These are phyloP conservation scores for Globisporangium nunn DNA, from an alignment of 352 stramenopile species.

Conservation along the genomic window DNA sequence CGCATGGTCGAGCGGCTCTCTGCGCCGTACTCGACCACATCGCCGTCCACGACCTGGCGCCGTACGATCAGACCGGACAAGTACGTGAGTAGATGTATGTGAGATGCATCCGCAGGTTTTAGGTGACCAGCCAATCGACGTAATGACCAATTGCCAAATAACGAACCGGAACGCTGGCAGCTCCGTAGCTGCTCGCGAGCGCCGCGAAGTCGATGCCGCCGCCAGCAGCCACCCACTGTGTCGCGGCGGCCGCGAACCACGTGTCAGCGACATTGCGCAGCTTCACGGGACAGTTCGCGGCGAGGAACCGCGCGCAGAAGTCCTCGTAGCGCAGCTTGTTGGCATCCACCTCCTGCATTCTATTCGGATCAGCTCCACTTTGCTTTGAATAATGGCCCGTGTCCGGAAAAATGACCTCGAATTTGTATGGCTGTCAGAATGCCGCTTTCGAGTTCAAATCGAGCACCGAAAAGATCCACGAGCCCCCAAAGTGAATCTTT, in stretches of 20 bases:
- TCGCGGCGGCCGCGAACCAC: conserved; percentile 20
- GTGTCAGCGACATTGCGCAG: conserved; percentile 44
- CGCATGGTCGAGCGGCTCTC: conserved; percentile 52
- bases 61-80: background rate
- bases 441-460: background rate
- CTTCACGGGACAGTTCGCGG: conserved; percentile 55
- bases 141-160: background rate
- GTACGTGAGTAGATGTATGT: too few species aligned
- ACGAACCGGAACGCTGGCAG: conserved; percentile 40
- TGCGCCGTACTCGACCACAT: conserved; percentile 48
- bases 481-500: background rate
- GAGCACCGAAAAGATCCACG: background rate
- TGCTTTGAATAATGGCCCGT: too few species aligned
- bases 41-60: conserved; percentile 50
- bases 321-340: conserved; percentile 45
- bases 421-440: too few species aligned
- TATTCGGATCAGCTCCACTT: background rate
- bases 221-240: conserved; percentile 9
- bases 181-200: conserved; percentile 36
- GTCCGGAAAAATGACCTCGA: background rate
- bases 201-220: conserved; percentile 19
- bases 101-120: background rate
- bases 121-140: background rate
- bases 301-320: conserved; percentile 75
- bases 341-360: conserved; percentile 59